phyloP scores from a whole-genome alignment of 495 filamentous ascomycete species.

The Xylaria longipes region DNA sequence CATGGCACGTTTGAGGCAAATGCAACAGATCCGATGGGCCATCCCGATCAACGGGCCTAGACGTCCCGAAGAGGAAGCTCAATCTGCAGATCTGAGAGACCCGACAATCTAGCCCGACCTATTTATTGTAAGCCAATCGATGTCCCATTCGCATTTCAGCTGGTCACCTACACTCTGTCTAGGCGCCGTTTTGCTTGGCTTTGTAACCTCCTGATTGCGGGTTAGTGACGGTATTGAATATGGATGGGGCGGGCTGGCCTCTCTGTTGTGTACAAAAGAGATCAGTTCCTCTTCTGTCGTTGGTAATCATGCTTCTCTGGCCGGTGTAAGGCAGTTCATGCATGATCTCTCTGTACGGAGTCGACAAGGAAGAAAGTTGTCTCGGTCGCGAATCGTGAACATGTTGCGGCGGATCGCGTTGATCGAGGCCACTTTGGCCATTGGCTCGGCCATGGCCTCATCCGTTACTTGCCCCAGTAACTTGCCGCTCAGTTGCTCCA shows the following conservation, averaged over 20 bases:
- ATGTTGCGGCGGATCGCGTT: constrained; percentile 1
- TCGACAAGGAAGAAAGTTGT: neutral
- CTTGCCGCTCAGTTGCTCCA: constrained; percentile 47
- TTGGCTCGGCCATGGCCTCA: constrained; percentile 23
- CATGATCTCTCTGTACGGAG: neutral
- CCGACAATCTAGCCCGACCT: constrained; percentile 15
- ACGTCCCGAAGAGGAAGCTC: constrained; percentile 22
- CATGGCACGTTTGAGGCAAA: constrained; percentile 8
- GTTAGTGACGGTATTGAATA: constrained; percentile 10
- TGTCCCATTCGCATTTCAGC: neutral
- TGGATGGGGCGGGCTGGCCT: neutral
- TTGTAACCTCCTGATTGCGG: neutral
- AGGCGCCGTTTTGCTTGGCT: neutral
- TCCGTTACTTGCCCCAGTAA: constrained; percentile 35
- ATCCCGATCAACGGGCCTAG: neutral
- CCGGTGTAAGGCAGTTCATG: neutral
- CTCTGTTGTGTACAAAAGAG: neutral
- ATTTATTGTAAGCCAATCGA: constrained; percentile 9
- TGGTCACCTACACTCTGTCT: neutral
- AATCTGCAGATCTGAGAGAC: neutral
- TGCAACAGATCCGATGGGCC: neutral
- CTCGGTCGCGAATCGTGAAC: neutral
- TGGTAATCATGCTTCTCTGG: neutral
- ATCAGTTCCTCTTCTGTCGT: neutral
- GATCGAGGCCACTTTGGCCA: neutral